Conservation (phyloP, 2,329 filamentous ascomycete species). For the Microcyclospora pomicola region DNA sequence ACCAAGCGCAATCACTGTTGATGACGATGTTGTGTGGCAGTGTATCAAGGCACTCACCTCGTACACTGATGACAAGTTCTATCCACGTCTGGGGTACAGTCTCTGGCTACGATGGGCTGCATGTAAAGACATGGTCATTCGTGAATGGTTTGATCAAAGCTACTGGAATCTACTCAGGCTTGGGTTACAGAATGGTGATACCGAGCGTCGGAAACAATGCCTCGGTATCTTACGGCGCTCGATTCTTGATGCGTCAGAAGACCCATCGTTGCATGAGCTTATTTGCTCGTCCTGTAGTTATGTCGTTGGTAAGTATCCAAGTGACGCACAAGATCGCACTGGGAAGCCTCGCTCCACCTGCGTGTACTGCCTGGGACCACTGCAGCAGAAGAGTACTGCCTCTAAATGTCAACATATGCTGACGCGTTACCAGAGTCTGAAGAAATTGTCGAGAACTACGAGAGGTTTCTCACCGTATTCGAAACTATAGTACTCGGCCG, state of each 20-base stretch:
- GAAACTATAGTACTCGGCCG: conserved; percentile 36
- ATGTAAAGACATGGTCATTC: neutral
- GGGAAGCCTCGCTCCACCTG: too few species aligned
- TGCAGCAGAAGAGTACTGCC: too few species aligned
- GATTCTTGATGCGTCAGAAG: conserved; percentile 17
- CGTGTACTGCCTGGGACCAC: too few species aligned
- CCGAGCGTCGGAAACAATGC: conserved; percentile 33
- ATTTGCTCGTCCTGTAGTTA: neutral
- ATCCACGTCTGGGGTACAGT: conserved; percentile 6
- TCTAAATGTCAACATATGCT: conserved; percentile 1
- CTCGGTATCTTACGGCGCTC: conserved; percentile 32
- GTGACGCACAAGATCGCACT: neutral
- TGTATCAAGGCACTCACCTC: conserved; percentile 1
- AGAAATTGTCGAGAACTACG: conserved; percentile 23
- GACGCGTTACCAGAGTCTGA: conserved; percentile 4
- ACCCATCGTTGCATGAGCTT: conserved; percentile 3
- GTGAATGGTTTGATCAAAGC: conserved; percentile 2
- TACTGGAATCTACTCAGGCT: conserved; percentile 29
- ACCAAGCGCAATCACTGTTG: neutral
- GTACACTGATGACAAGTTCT: neutral
- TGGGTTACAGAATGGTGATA: conserved; percentile 29
- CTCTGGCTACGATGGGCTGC: conserved; percentile 16
- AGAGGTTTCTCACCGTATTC: conserved; percentile 31
- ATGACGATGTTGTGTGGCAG: conserved; percentile 1
- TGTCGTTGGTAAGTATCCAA: neutral